A percentile compares a stretch with the other conserved stretches of the same genome.
Conservation (phyloP, 2,329 filamentous ascomycete genomes). For the Exserohilum rostratum region DNA sequence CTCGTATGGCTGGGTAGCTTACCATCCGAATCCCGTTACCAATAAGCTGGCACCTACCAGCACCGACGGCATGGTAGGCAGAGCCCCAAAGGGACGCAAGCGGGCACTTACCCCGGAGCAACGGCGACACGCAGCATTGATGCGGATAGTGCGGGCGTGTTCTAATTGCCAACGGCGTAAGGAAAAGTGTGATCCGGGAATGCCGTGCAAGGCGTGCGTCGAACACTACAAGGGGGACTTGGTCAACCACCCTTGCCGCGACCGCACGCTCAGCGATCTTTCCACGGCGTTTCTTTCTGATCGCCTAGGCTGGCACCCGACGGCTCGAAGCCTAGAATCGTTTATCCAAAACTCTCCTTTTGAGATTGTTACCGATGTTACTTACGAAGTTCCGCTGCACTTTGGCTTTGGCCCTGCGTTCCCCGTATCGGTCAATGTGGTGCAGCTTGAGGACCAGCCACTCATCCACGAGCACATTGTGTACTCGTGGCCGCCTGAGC, state of each 20-base stretch:
- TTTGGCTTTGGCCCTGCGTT: constrained; percentile 45
- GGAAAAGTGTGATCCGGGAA: constrained; percentile 49
- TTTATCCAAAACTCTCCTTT: constrained; percentile 30
- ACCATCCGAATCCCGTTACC: constrained; percentile 40
- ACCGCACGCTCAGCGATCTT: constrained; percentile 38
- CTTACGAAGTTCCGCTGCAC: constrained; percentile 39
- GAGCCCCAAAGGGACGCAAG: constrained; percentile 40
- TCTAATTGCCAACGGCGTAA: constrained; percentile 46
- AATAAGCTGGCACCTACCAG: constrained; percentile 40
- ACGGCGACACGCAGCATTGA: constrained; percentile 44
- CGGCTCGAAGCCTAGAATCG: constrained; percentile 32
- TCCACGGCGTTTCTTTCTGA: constrained; percentile 39
- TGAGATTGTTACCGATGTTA: constrained; percentile 19
- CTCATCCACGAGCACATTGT: constrained; percentile 44
- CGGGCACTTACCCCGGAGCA: constrained; percentile 42
- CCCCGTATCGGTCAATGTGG: constrained; percentile 30
- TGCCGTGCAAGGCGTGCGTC: constrained; percentile 48
- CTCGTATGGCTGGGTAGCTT: constrained; percentile 44
- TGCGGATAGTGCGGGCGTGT: constrained; percentile 45
- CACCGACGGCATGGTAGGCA: constrained; percentile 32
- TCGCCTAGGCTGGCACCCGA: constrained; percentile 46
- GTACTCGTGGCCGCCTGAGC: constrained; percentile 45
- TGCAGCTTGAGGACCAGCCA: constrained; percentile 27
- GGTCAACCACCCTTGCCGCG: constrained; percentile 45
- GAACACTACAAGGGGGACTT: constrained; percentile 48